Base-by-base conservation (phyloP, 768 basidiomycete species). In the Gymnopilus junonius region DNA sequence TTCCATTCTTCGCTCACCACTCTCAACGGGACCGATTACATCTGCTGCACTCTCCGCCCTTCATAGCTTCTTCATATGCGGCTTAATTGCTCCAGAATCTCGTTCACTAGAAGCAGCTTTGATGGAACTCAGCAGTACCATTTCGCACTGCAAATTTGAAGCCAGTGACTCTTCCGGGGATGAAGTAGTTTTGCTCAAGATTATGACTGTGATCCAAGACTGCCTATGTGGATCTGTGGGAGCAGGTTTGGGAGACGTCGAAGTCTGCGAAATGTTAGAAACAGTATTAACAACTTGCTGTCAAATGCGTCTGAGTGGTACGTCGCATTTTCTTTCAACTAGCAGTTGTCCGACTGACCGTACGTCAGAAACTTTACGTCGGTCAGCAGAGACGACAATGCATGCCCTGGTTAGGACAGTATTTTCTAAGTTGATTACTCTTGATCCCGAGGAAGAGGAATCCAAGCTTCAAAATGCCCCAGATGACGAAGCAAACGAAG, bases 211-310 rank as follows among this genome's bases (percentile, higher is more conserved):
- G 17, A 95, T 97, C 56, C 87, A 93, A 64, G 88, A 92, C 66
- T 91, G 92, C 69, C n/a, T 97, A 65, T 89, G 90, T 66, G 83
- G 87, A 56, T 78, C 76, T 60, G 87, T 93, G 29, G 91, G 93
- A 1, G 74, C 77, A n/a, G 80, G 82, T 10, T 83, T 99, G 35
- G 94, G 93, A 27, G 97, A 99, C 70, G 86, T 97, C 57, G 94
- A 95, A 73, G 90, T 99, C 15, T 99, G 97, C 73, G 97, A 98
- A 77, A 95, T 99, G 91, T 80, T 99, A 68, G 97, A 99, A 76
- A 97, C 96, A 1, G 97, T 98, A 4, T 76, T 99, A 67, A 97
- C 95, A 11, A 98, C 97, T 54, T 95, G 95, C 67, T 98, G 97
- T 75, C 93, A 98, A 74, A 96, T 97, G 87, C 84, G 97, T 58